phyloP scores from a whole-genome alignment of 2,329 filamentous ascomycete genomes.

The Chrysosphaeria jannelii region DNA sequence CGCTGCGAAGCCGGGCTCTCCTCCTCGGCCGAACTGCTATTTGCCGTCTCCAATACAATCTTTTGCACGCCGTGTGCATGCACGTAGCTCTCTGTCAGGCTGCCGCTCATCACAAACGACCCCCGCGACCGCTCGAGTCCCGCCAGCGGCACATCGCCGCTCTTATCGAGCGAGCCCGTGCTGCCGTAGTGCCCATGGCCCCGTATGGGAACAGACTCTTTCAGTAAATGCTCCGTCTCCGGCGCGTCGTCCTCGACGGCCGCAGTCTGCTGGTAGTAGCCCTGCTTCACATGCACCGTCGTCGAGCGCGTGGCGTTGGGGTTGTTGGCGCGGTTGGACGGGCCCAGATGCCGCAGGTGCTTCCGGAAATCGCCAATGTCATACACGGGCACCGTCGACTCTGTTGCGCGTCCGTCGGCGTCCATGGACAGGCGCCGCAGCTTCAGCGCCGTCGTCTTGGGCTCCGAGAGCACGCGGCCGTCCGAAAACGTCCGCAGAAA shows the following conservation, averaged over 20 bases:
- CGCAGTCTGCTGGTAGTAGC: slow-evolving; percentile 1
- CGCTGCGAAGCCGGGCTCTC: too few species aligned
- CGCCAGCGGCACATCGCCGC: slow-evolving; percentile 1
- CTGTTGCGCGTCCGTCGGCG: slow-evolving; percentile 18
- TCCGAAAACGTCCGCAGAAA: slow-evolving; percentile 6
- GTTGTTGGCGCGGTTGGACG: slow-evolving; percentile 33
- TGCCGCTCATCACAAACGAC: slow-evolving; percentile 33
- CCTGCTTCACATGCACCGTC: slow-evolving; percentile 32
- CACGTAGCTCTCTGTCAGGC: slow-evolving; percentile 51
- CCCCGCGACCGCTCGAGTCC: slow-evolving; percentile 4
- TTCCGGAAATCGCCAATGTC: slow-evolving; percentile 31
- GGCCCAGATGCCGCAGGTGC: slow-evolving; percentile 32
- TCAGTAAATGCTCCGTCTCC: slow-evolving; percentile 14
- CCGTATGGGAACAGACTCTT: too few species aligned
- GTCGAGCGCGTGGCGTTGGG: slow-evolving; percentile 29
- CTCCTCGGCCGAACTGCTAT: too few species aligned
- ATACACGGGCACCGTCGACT: slow-evolving; percentile 20
- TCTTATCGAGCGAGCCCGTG: slow-evolving; percentile 2
- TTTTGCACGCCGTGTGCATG: slow-evolving; percentile 47
- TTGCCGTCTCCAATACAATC: slow-evolving; percentile 25
- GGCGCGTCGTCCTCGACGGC: slow-evolving; percentile 6
- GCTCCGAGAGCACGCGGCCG: slow-evolving; percentile 12
- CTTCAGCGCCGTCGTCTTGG: slow-evolving; percentile 22
- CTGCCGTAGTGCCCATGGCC: slow-evolving; percentile 1
- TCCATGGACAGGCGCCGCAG: slow-evolving; percentile 25